Base-by-base conservation (phyloP, 495 filamentous ascomycete species). In the Penicillium manginii region DNA sequence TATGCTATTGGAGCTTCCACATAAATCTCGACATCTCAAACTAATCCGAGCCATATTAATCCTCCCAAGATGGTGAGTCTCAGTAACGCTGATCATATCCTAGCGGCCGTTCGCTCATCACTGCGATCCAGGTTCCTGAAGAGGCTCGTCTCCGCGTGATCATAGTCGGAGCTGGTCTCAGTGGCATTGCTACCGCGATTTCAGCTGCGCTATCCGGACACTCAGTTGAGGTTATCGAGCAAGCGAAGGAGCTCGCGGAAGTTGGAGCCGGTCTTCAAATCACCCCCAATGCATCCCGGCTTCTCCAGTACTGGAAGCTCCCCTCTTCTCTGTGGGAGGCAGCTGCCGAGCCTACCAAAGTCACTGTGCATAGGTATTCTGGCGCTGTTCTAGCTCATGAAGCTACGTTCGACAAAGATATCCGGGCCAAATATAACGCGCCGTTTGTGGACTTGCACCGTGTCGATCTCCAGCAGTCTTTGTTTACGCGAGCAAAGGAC, bases 171-270 rank as follows among this genome's bases (percentile, higher is more conserved):
- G 74, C 76, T 14, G 76, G 76, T 29, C 79, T 91, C n/a, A 82
- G 82, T 39, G 88, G 88, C 4, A 78, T 91, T 18, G 82, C 80
- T 15, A 81, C 86, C 0, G 87, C 88, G 5, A 88, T 91, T 60
- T 75, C 83, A 11, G 73, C 80, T 59, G 75, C 80, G 6, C 77
- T 84, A 14, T 74, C 82, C 8, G 87, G 87, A 15, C 88, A 91
- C 70, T 59, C 67, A 11, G 85, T 90, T 17, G 65, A 71, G 1
- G 76, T 91, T 12, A 77, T 91, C 49, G 88, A 91, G 65, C 74
- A 80, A 50, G 84, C 86, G n/a, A 68, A 74, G 46, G 78, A 81
- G 29, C 77, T 89, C n/a, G 81, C 78, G 29, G 84, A 88, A 63
- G 66, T 70, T 19, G 71, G 74, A 29, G 82, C 82, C 8, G 83